phyloP scores from a whole-genome alignment of 257 asterid genomes.

The Solanum stenotomum region DNA sequence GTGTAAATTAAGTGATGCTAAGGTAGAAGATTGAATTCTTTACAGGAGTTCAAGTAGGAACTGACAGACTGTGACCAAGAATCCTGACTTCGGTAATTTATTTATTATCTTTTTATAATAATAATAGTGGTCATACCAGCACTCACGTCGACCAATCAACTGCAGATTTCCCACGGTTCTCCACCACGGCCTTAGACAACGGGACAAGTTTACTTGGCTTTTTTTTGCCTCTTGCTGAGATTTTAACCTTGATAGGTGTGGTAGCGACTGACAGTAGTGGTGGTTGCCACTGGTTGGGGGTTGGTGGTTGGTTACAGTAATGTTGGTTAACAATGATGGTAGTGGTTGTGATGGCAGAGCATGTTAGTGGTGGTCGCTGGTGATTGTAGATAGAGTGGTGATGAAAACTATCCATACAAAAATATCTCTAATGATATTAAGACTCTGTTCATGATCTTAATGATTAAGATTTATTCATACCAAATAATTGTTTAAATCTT shows the following conservation, averaged over 20 bases:
- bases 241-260: background rate
- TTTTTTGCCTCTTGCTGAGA: background rate
- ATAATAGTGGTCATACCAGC: background rate
- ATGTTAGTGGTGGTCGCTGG: background rate
- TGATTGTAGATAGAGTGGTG: background rate
- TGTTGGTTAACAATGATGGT: background rate
- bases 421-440: background rate
- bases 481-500: background rate
- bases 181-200: background rate
- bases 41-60: background rate
- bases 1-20: background rate
- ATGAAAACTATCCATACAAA: background rate
- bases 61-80: background rate
- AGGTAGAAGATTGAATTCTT: background rate
- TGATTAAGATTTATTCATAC: background rate
- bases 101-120: background rate
- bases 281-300: background rate
- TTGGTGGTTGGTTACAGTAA: background rate
- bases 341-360: background rate
- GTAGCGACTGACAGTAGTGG: background rate
- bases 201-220: background rate
- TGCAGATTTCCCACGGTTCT: background rate
- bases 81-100: background rate
- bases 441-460: background rate
- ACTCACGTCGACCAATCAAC: background rate